Evolutionary conservation across 2,329 filamentous ascomycete species (phyloP).

Genomic region (Fusarium burgessii): DNA sequence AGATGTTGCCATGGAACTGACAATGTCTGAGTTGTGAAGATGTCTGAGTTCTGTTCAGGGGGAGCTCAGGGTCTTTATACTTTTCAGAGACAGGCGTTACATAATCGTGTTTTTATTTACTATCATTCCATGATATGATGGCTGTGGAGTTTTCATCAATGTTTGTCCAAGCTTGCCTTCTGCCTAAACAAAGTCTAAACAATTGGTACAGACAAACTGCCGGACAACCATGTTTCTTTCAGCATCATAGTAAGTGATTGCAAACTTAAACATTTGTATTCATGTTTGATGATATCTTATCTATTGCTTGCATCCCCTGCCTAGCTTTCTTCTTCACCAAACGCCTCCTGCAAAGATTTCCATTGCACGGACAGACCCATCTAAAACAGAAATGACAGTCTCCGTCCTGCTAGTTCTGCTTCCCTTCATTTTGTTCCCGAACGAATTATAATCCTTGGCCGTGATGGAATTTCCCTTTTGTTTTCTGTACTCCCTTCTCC

Average conservation of each 20-base stretch:
- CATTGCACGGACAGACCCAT: background rate
- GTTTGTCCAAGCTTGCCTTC: background rate
- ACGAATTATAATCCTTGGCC: background rate
- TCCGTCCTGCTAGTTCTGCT: background rate
- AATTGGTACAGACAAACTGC: fast-evolving
- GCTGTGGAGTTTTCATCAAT: fast-evolving
- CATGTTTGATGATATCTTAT: too few relatives aligned
- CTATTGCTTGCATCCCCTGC: too few relatives aligned
- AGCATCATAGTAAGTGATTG: background rate
- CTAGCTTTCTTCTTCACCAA: background rate
- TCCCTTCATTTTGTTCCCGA: background rate
- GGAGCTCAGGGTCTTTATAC: background rate
- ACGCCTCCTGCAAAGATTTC: background rate
- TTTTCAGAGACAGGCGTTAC: background rate
- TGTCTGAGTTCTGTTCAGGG: background rate
- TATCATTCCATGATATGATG: fast-evolving
- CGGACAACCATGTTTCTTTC: background rate
- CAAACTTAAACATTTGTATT: background rate
- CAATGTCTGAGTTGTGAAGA: background rate
- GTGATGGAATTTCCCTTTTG: background rate
- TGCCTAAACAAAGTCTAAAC: background rate
- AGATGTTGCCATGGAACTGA: background rate
- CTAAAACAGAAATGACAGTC: background rate
- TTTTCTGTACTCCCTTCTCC: background rate
- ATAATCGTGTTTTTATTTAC: background rate